These are phyloP conservation scores for Hemisphaericaspora nanyangensis DNA, from an alignment of 805 yeast species.

Conservation along the genomic window DNA sequence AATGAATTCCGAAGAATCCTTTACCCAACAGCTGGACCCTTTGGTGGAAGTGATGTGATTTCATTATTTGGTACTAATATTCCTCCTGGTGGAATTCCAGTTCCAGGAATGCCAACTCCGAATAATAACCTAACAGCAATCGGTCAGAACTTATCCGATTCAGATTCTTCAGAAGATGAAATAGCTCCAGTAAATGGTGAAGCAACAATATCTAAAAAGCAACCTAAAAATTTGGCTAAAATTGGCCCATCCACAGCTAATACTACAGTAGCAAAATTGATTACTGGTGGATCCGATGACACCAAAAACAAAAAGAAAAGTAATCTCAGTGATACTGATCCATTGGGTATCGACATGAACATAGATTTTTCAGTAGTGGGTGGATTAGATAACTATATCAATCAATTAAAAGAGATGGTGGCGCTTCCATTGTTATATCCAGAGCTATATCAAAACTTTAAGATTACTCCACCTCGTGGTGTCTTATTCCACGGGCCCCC, in stretches of 20 bases:
- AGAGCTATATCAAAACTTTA: conserved; percentile 84
- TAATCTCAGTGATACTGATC: conserved; percentile 84
- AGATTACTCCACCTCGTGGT: conserved; percentile 95
- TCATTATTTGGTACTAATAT: conserved; percentile 72
- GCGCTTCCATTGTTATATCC: conserved; percentile 90
- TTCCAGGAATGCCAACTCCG: conserved; percentile 25
- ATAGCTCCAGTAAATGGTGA: conserved; percentile 43
- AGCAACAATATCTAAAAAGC: conserved; percentile 32
- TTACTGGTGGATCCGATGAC: conserved; percentile 28
- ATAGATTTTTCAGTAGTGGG: conserved; percentile 85
- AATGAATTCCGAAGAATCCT: conserved; percentile 59
- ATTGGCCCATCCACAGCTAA: too few relatives aligned
- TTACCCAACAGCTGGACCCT: conserved; percentile 94
- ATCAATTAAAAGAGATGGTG: conserved; percentile 95
- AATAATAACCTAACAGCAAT: conserved; percentile 22
- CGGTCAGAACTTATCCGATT: conserved; percentile 41
- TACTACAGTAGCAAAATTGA: conserved; percentile 24
- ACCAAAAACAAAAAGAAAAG: conserved; percentile 49
- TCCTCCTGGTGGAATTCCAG: conserved; percentile 47
- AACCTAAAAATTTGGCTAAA: too few relatives aligned
- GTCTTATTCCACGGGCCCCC: conserved; percentile 98
- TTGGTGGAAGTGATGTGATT: conserved; percentile 92
- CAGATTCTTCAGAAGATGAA: conserved; percentile 65
- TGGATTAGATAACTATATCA: conserved; percentile 85
- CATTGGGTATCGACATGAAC: conserved; percentile 84